Evolutionary conservation across 2,329 filamentous ascomycete genomes (phyloP), one percentile per base, ranked within the genome.

Genomic region (Penicillium sp.): DNA sequence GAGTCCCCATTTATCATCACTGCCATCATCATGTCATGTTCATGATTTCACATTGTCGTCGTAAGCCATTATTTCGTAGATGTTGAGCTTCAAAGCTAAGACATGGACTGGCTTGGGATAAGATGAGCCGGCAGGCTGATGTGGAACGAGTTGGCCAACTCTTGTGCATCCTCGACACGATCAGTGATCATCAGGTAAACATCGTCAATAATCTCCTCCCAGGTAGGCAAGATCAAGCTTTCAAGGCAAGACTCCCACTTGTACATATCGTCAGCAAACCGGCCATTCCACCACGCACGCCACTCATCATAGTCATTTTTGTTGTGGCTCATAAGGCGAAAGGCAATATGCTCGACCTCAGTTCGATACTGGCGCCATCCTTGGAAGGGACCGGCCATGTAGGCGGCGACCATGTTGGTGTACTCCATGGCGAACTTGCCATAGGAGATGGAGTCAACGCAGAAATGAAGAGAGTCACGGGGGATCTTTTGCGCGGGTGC

Each of bases 401-500:
- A 58, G 2, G 13, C 9, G 3, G 54, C 30, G 1, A 62, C 35
- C 6, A 19, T 19, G 0, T 14, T 19, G 9, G 33, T 22, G 40
- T 60, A 62, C 0, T 29, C 16, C 0, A 3, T 8, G 3, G 41
- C 11, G 25, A 55, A 65, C 1, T 12, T 18, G 1, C 46, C 46
- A 49, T 67, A 69, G 11, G 58, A 50, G 1, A 22, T 12, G 7
- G 55, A 46, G 38, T 61, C 51, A 29, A 65, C 43, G 28, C 51
- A 48, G 46, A 70, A 60, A 3, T 49, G 38, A 4, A 71, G 41
- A 1, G 52, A 27, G 7, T 51, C 45, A 2, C 43, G 38, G 0
- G 65, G 62, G n/a, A 70, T 58, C 49, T 67, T 68, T n/a, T 59
- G 30, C 0, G 55, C 14, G 0, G 56, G 51, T 0, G 56, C 50